These are phyloP conservation scores for button mushroom (Agaricus bisporus) DNA, from an alignment of 768 basidiomycete genomes.

Conservation along the genomic window DNA sequence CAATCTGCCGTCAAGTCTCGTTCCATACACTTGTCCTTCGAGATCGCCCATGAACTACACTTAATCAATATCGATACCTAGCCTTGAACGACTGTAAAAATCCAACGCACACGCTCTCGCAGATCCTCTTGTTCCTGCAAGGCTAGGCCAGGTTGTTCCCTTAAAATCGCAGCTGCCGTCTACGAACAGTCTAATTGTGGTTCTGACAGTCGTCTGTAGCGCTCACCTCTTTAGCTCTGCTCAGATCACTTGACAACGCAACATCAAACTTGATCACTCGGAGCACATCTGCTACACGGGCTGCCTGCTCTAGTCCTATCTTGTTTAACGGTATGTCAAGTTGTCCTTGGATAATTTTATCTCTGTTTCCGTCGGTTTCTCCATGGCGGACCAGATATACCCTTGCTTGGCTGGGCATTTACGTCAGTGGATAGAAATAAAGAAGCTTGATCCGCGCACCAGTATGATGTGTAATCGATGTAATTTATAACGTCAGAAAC, in stretches of 20 bases:
- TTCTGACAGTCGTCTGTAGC: not conserved
- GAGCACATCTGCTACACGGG: constrained; percentile 46
- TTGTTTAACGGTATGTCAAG: constrained; percentile 63
- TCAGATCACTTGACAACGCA: constrained; percentile 70
- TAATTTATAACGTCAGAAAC: no score
- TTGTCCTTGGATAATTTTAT: constrained; percentile 69
- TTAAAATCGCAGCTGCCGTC: constrained; percentile 65
- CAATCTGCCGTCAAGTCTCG: constrained; percentile 10
- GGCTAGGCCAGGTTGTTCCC: constrained; percentile 40
- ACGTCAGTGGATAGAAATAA: no score
- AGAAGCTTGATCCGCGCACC: no score
- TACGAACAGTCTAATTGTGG: constrained; percentile 20
- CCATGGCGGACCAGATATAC: constrained; percentile 73
- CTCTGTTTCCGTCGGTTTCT: constrained; percentile 66
- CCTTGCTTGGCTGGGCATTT: constrained; percentile 22
- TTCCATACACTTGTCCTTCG: constrained; percentile 37
- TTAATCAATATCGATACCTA: not conserved
- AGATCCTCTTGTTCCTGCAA: constrained; percentile 41
- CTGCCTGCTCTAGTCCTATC: constrained; percentile 54
- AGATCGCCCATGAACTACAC: constrained; percentile 54
- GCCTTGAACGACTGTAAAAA: not conserved
- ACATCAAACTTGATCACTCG: constrained; percentile 46
- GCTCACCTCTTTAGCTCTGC: constrained; percentile 57
- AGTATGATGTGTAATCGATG: no score
- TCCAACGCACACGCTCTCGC: constrained; percentile 54